Percentiles rank a stretch among this genome's conserved stretches.
Conservation (phyloP, 352 stramenopile genomes). For the Blastocystis sp. region DNA sequence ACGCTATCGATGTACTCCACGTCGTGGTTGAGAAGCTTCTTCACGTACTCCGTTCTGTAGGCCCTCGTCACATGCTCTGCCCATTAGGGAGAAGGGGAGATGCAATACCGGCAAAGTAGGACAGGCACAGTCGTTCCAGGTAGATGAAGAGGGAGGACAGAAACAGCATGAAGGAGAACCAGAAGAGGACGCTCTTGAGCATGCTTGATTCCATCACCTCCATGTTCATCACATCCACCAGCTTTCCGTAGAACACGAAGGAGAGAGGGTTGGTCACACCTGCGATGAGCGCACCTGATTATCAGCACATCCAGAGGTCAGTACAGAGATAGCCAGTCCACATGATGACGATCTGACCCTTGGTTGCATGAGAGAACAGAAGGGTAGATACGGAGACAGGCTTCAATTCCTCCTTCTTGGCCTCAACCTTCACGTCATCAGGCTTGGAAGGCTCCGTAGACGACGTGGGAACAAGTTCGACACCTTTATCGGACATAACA, state of each 20-base stretch:
- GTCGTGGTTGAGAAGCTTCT: constrained; percentile 48
- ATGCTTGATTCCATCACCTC: neutral
- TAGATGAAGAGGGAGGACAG: neutral
- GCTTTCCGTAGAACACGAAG: constrained; percentile 12
- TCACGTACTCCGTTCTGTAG: constrained; percentile 39
- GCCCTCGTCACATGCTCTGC: constrained; percentile 29
- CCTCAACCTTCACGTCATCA: neutral
- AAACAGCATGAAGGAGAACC: neutral
- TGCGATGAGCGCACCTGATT: constrained; percentile 25
- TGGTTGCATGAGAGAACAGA: constrained; percentile 4
- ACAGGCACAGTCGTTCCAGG: constrained; percentile 9
- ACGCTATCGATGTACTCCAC: constrained; percentile 61
- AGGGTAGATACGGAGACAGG: constrained; percentile 14
- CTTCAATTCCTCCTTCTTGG: neutral
- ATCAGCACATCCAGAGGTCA: neutral
- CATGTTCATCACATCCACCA: constrained; percentile 36
- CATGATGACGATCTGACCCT: neutral
- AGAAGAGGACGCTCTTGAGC: neutral
- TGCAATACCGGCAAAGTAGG: constrained; percentile 31
- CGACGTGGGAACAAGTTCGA: neutral
- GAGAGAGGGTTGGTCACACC: constrained; percentile 5
- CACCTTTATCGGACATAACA: neutral
- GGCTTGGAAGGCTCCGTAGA: no score
- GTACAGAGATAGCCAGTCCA: neutral
- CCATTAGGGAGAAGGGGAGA: neutral